Conservation (phyloP, 768 basidiomycete genomes). For the Hygrocybe coccinea region DNA sequence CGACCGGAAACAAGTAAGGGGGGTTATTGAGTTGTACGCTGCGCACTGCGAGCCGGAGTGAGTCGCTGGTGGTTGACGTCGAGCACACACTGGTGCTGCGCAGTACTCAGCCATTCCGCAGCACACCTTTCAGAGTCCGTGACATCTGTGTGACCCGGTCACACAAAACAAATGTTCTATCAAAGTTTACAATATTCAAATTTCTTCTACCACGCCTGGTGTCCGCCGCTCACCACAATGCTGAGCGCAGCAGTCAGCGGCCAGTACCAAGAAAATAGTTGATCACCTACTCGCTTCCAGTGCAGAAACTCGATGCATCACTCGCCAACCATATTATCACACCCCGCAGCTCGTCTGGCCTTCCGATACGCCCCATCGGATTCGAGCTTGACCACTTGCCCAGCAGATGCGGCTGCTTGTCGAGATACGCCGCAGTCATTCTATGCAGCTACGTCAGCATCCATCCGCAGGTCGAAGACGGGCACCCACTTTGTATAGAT, state of each 20-base stretch:
- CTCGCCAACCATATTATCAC: conserved; percentile 68
- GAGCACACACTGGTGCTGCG: not conserved
- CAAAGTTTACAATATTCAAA: not conserved
- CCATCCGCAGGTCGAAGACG: not conserved
- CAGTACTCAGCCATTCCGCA: not conserved
- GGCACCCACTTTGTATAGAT: conserved; percentile 59
- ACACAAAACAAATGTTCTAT: not conserved
- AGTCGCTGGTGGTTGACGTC: not conserved
- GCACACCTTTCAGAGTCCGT: not conserved
- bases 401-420: conserved; percentile 55
- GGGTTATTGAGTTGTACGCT: not conserved
- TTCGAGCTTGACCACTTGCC: conserved; percentile 67
- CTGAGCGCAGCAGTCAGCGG: conserved; percentile 25
- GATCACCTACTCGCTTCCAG: conserved; percentile 78
- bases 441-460: conserved; percentile 28
- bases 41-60: not conserved
- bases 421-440: conserved; percentile 72
- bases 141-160: not conserved
- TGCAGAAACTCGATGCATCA: conserved; percentile 74
- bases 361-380: conserved; percentile 65
- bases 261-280: too few species aligned
- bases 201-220: conserved; percentile 52
- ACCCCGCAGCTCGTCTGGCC: conserved; percentile 69
- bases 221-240: conserved; percentile 59
- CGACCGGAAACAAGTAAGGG: conserved; percentile 9